These are phyloP conservation scores for Emmonsia crescens DNA, from an alignment of 2,329 filamentous ascomycete species.

Conservation along the genomic window DNA sequence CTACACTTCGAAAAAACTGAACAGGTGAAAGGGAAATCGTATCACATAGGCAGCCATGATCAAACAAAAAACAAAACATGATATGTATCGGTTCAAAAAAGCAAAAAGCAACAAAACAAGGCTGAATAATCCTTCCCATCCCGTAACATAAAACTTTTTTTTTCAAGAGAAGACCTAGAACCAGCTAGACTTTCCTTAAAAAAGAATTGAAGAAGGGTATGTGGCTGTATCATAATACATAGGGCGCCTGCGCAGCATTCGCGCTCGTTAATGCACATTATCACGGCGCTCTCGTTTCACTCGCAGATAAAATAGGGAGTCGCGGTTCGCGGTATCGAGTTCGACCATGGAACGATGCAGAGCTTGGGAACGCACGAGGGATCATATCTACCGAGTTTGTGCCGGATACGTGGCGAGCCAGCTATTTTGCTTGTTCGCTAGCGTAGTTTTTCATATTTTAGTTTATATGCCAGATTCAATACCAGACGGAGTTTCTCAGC, in stretches of 20 bases:
- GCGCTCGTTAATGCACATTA: not conserved
- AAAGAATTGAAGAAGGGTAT: not conserved
- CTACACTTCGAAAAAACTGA: no score
- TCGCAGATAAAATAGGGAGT: not conserved
- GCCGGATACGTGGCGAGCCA: not conserved
- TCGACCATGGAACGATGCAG: not conserved
- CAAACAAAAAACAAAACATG: not conserved
- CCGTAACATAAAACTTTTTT: not conserved
- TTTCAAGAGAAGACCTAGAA: not conserved
- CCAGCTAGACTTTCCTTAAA: not conserved
- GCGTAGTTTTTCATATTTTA: not conserved
- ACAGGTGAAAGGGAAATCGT: not conserved
- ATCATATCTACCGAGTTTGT: not conserved
- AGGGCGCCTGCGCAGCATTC: not conserved
- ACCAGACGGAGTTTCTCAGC: not conserved
- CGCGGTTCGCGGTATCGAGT: not conserved
- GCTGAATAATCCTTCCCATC: no score
- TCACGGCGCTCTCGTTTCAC: not conserved
- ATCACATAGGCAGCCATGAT: not conserved
- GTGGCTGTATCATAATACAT: not conserved
- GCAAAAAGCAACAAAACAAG: not conserved
- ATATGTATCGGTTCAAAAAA: not conserved
- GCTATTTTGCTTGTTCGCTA: not conserved
- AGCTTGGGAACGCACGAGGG: not conserved
- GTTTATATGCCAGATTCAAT: not conserved